Conservation (phyloP, 2,329 filamentous ascomycete species). For the Dothiorella sarmentorum region DNA sequence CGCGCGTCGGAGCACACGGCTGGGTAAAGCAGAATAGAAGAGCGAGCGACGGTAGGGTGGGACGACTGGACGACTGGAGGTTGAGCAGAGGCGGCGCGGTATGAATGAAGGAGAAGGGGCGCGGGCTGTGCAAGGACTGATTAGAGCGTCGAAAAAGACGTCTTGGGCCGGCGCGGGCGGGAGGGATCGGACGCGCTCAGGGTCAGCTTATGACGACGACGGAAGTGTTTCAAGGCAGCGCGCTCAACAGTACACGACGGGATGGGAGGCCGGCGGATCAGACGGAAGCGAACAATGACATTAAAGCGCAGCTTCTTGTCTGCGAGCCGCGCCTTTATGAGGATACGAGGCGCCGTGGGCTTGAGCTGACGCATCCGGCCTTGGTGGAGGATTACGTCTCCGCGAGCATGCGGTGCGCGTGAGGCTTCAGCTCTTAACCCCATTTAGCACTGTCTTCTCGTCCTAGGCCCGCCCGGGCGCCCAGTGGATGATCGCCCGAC, state of each 20-base stretch:
- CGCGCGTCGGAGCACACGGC: slow-evolving; percentile 7
- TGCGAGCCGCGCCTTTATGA: slow-evolving; percentile 5
- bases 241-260: neutral
- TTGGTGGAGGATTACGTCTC: slow-evolving; percentile 17
- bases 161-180: neutral
- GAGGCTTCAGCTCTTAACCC: slow-evolving; percentile 13
- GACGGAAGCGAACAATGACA: slow-evolving; percentile 8
- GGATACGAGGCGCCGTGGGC: slow-evolving; percentile 2
- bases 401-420: slow-evolving; percentile 14
- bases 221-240: slow-evolving; percentile 10
- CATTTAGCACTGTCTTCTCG: neutral
- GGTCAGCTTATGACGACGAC: slow-evolving; percentile 13
- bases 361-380: slow-evolving; percentile 16
- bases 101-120: slow-evolving; percentile 7
- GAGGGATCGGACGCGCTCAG: neutral
- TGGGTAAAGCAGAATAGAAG: neutral
- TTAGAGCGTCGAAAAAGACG: neutral
- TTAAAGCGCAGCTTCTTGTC: neutral
- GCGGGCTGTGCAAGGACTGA: neutral
- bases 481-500: slow-evolving; percentile 1
- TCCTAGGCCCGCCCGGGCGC: neutral
- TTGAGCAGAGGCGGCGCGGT: neutral
- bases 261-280: neutral
- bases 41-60: slow-evolving; percentile 4
- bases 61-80: neutral